Conservation (phyloP, 2,329 filamentous ascomycete species). For the Drechslera avenae region DNA sequence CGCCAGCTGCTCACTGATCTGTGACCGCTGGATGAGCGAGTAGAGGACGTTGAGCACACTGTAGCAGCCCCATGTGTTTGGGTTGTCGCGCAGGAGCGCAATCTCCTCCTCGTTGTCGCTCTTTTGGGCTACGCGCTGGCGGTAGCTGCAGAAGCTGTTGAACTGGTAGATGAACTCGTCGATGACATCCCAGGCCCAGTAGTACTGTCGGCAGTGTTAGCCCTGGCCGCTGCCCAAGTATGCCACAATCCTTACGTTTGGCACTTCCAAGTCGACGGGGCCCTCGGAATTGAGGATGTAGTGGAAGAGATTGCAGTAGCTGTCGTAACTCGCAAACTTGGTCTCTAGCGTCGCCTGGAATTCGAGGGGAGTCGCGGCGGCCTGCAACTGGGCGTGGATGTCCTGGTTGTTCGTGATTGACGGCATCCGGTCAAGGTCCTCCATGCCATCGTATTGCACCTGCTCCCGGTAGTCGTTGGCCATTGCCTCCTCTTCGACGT, state of each 20-base stretch:
- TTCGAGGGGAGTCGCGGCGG: slow-evolving; percentile 92
- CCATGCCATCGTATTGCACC: slow-evolving; percentile 88
- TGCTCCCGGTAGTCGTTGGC: slow-evolving; percentile 95
- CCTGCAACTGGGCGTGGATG: slow-evolving; percentile 87
- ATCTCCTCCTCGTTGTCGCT: slow-evolving; percentile 90
- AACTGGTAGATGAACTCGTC: slow-evolving; percentile 99
- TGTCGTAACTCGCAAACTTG: slow-evolving; percentile 98
- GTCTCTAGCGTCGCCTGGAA: slow-evolving; percentile 94
- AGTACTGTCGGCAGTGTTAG: slow-evolving; percentile 67
- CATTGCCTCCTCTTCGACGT: slow-evolving; percentile 93
- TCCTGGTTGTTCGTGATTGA: slow-evolving; percentile 76
- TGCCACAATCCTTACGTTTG: slow-evolving; percentile 71
- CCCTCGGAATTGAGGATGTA: slow-evolving; percentile 99
- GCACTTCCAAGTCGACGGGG: slow-evolving; percentile 95
- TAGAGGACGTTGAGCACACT: slow-evolving; percentile 99
- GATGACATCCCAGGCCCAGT: slow-evolving; percentile 99
- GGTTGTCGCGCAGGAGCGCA: slow-evolving; percentile 89
- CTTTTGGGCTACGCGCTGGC: slow-evolving; percentile 84
- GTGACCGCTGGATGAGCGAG: slow-evolving; percentile 96
- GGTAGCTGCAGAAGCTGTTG: slow-evolving; percentile 98
- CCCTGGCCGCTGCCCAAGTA: slow-evolving; percentile 1
- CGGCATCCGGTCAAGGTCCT: slow-evolving; percentile 74
- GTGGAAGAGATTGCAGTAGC: slow-evolving; percentile 99
- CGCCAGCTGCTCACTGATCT: slow-evolving; percentile 95
- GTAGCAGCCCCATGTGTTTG: slow-evolving; percentile 99